phyloP scores from a whole-genome alignment of 208 protist species.

The Leishmania aethiopica region DNA sequence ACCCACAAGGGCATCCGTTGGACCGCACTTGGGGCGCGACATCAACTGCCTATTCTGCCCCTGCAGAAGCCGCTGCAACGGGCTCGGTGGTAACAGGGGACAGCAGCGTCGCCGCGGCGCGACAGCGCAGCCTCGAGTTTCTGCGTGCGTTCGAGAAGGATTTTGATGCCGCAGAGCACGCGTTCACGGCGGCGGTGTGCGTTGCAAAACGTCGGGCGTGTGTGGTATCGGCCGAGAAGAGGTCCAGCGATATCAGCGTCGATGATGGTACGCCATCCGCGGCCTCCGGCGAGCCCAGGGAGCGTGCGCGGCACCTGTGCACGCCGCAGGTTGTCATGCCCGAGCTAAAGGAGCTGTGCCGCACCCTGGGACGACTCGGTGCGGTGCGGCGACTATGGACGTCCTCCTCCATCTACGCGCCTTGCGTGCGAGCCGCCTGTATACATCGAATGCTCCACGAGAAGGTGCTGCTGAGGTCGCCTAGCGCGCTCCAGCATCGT shows the following conservation, averaged over 20 bases:
- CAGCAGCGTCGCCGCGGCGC: not conserved
- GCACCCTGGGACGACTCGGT: constrained; percentile 11
- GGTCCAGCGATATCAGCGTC: not conserved
- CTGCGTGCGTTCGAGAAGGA: constrained; percentile 3
- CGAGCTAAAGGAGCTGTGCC: constrained; percentile 16
- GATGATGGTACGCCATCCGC: not conserved
- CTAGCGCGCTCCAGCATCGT: not conserved
- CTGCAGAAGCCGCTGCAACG: not conserved
- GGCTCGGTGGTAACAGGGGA: not conserved
- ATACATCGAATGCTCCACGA: constrained; percentile 27
- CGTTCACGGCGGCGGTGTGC: not conserved
- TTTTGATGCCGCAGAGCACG: not conserved
- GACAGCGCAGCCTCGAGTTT: constrained; percentile 10
- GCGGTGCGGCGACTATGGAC: constrained; percentile 24
- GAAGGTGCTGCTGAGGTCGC: constrained; percentile 26
- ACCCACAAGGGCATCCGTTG: constrained; percentile 49
- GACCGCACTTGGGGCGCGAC: constrained; percentile 27
- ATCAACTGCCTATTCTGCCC: not conserved
- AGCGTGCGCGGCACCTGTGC: not conserved
- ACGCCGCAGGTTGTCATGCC: not conserved
- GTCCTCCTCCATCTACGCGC: constrained; percentile 27
- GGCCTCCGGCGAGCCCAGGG: not conserved
- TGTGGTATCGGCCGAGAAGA: not conserved
- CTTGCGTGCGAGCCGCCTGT: constrained; percentile 15
- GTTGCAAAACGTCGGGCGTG: not conserved